Evolutionary conservation across 2,329 filamentous ascomycete species (phyloP).

Genomic region (Tympanopsis confertula): DNA sequence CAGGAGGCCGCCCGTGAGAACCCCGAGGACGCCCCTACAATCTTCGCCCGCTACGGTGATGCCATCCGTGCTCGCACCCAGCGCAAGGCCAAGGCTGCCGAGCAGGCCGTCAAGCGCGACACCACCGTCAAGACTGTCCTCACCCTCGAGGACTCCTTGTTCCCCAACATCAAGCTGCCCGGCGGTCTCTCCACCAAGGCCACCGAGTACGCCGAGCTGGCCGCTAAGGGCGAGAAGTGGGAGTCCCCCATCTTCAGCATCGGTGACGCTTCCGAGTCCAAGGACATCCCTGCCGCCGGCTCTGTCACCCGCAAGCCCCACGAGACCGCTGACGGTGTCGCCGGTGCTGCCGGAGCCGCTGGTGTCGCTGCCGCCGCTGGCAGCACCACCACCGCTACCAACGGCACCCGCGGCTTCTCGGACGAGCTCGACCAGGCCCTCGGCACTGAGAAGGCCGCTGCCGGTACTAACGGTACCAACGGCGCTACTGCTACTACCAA

Average conservation of each 20-base stretch:
- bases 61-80: conserved; percentile 61
- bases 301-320: conserved; percentile 41
- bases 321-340: conserved; percentile 1
- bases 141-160: conserved; percentile 77
- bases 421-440: conserved; percentile 19
- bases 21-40: conserved; percentile 64
- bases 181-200: conserved; percentile 87
- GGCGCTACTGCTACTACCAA: background rate
- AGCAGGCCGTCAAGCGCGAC: conserved; percentile 45
- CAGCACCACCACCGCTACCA: conserved; percentile 3
- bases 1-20: conserved; percentile 9
- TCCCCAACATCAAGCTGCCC: conserved; percentile 76
- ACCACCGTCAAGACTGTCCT: conserved; percentile 74
- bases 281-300: conserved; percentile 49
- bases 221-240: conserved; percentile 82
- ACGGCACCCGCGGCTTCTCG: conserved; percentile 15
- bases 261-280: conserved; percentile 63
- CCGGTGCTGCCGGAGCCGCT: conserved; percentile 1
- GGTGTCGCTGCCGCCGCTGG: conserved; percentile 3
- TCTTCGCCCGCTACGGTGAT: conserved; percentile 73
- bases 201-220: conserved; percentile 82
- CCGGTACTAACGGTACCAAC: background rate
- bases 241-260: conserved; percentile 88
- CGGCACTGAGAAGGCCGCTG: conserved; percentile 5
- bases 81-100: conserved; percentile 66